Base-by-base conservation (phyloP, 257 asterid genomes). In the Paraleonurus japonicus region DNA sequence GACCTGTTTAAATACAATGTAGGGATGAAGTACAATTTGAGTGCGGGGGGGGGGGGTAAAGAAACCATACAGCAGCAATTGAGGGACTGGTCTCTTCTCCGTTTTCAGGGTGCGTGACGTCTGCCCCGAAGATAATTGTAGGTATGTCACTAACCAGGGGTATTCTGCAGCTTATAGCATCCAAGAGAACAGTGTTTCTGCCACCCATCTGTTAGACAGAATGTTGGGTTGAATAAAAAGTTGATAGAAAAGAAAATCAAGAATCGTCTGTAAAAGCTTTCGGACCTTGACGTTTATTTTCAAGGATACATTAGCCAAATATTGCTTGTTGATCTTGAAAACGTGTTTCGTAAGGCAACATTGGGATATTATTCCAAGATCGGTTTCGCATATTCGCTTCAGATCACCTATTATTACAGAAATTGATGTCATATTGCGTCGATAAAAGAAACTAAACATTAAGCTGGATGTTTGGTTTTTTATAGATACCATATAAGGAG, bases 71-170 rank as follows among this genome's bases (percentile, higher is more conserved):
- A 39, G 99, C 99, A 59, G 99, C 99, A 76, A 95, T 95, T 7
- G 99, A 95, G 27, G 98, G 98, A 73, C 99, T 95, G 20, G 98
- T 73, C 63, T 95, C 99, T 75, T 95, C 99, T 62, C 98, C 98
- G n/a, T 95, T 95, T 80, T 95, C 99, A 0, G 99, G 99, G 67
- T 95, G 99, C 1, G 99, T 95, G 43, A 95, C 99, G 35, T 95
- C 99, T 4, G 99, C 99, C 71, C 99, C 99, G 51, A 95, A 95
- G 77, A 95, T 95, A 75, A 95, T 92, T 17, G 98, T 95, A 0
- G 99, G 99, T 75, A 94, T 94, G 75, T 94, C 99, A 78, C 98
- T 93, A 30, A 93, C 98, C 70, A 93, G 77, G 1, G 98, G 98
- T 77, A 92, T 92, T 85, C 89, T 84, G 76, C 97, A 92, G 86